Percentiles rank a stretch among this genome's conserved stretches.
Evolutionary conservation across 371 early-diverging fungal genomes (phyloP).

Genomic region (Mucor sp.): DNA sequence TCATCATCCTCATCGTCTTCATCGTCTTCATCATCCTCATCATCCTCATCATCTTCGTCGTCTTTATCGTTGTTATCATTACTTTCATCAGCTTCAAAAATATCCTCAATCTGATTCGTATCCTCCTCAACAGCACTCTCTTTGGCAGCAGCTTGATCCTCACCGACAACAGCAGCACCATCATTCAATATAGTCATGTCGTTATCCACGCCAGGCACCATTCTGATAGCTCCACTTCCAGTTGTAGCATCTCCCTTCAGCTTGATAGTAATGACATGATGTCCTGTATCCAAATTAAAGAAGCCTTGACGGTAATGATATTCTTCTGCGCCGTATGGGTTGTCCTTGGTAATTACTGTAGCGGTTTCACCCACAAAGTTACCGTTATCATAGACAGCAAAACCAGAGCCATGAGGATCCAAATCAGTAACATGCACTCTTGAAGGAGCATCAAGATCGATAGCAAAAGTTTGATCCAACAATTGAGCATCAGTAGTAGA

Average conservation of each 20-base stretch:
- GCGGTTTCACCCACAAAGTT: conserved; percentile 3
- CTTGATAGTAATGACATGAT: conserved; percentile 9
- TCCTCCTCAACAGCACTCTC: too few species aligned
- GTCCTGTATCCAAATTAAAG: conserved; percentile 3
- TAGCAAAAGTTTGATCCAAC: background rate
- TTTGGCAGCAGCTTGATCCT: background rate
- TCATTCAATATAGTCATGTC: background rate
- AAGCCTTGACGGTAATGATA: conserved; percentile 5
- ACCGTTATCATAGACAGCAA: conserved; percentile 9
- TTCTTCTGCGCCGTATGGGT: background rate
- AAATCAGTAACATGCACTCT: conserved; percentile 14
- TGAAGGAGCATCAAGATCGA: background rate
- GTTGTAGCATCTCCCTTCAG: background rate
- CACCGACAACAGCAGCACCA: background rate
- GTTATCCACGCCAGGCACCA: background rate
- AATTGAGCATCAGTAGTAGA: background rate
- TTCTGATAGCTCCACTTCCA: conserved; percentile 2
- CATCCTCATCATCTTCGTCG: background rate
- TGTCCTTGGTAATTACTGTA: background rate
- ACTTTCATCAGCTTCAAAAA: background rate
- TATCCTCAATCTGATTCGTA: background rate
- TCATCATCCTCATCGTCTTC: background rate
- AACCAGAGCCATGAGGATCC: background rate
- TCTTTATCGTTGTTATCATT: background rate
- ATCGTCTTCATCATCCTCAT: background rate